Evolutionary conservation across 768 basidiomycete species (phyloP).

Genomic region (Daedaleopsis sinensis): DNA sequence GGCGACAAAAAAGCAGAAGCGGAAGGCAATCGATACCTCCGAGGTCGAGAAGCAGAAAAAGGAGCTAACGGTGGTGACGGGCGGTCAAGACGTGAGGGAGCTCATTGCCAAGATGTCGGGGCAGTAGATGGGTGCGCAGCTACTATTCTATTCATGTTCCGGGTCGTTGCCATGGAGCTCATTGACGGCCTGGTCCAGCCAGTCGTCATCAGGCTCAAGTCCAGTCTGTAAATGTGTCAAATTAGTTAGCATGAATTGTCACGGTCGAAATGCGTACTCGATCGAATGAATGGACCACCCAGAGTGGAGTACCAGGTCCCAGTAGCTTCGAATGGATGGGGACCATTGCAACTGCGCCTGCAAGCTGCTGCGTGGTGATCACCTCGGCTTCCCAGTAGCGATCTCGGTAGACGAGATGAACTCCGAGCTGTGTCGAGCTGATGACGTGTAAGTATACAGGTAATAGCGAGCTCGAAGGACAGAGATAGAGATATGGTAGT

Average conservation of each 20-base stretch:
- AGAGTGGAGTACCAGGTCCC: background rate
- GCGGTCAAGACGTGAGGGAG: no score
- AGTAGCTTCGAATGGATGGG: background rate
- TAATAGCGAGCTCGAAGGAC: background rate
- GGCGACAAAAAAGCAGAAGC: no score
- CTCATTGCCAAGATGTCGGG: background rate
- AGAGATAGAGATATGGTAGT: no score
- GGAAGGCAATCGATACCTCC: no score
- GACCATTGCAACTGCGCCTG: background rate
- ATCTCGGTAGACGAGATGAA: background rate
- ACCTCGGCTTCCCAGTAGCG: background rate
- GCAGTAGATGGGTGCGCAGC: background rate
- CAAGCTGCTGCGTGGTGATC: background rate
- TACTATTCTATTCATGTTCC: no score
- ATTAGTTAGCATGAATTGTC: background rate
- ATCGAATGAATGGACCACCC: conserved; percentile 6
- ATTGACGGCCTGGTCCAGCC: conserved; percentile 2
- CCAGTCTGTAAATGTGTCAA: background rate
- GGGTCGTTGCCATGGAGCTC: no score
- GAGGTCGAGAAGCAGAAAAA: no score
- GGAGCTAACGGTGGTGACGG: no score
- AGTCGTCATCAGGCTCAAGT: background rate
- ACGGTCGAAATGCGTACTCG: background rate
- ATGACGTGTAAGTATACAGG: no score
- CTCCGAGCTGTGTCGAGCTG: conserved; percentile 1